Base-by-base conservation (phyloP, 2,329 filamentous ascomycete species). In the Exophiala sp. region DNA sequence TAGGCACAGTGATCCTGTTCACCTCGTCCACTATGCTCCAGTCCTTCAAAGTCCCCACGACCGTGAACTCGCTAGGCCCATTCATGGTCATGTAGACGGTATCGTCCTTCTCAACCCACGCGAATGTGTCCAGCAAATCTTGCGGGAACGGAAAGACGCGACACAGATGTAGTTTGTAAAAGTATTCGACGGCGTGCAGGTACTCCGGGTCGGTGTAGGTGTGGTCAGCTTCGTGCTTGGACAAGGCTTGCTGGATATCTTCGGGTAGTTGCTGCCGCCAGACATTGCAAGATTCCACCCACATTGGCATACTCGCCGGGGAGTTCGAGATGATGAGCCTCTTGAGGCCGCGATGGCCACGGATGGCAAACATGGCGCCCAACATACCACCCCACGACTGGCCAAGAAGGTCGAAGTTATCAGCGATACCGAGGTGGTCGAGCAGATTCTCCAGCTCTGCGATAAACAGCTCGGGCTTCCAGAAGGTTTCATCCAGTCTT, bases 351-450 rank as follows among this genome's bases (percentile, higher is more conserved):
- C 48, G 43, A 24, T 64, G 64, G 8, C 59, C 57, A 3, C 66
- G 65, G 14, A 52, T 49, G 0, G 74, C 74, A 62, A 69, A 74
- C 23, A 67, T 58, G 0, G 66, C 66, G 1, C 63, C 73, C 0
- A 79, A 62, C 72, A 79, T 76, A 0, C 72, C 77, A 13, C 77
- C 75, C 75, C 76, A 79, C 16, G 68, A 73, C 29, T 79, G 73
- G 1, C 76, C 76, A 0, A 72, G 64, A 0, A 78, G 47, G 52
- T 74, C 66, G 48, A 73, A 73, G 0, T 58, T 41, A 1, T 62
- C 45, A 16, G 60, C 58, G 23, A 79, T 65, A 0, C 63, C 64
- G 0, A 75, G 52, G 1, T 79, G 64, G 48, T 77, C 64, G 0
- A 75, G 52, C 1, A 79, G 64, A 49, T 77, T 78, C 23, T 75